A percentile compares a stretch with the other conserved stretches of the same genome.
These are phyloP conservation scores for Didymosphaeria variabile DNA, from an alignment of 2,329 filamentous ascomycete genomes.

Conservation along the genomic window DNA sequence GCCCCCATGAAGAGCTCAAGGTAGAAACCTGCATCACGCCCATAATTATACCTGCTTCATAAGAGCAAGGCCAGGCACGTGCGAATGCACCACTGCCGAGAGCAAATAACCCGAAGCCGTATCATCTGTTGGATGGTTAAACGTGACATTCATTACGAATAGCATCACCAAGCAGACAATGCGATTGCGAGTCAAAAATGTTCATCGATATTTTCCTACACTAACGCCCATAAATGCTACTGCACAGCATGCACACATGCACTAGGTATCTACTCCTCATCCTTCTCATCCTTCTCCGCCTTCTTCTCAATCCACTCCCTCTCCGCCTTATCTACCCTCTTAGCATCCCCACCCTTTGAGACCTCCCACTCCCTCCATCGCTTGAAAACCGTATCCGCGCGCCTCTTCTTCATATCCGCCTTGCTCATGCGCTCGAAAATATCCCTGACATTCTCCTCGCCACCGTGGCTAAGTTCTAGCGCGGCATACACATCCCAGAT, in stretches of 20 bases:
- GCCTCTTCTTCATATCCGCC: slow-evolving; percentile 75
- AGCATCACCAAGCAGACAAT: too few species aligned
- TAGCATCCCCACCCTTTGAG: slow-evolving; percentile 70
- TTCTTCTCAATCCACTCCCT: slow-evolving; percentile 71
- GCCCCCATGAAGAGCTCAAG: too few species aligned
- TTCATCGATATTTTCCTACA: neutral
- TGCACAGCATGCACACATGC: neutral
- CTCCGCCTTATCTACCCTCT: slow-evolving; percentile 75
- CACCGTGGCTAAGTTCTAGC: slow-evolving; percentile 72
- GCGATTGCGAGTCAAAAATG: neutral
- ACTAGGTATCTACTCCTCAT: neutral
- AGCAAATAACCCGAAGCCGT: too few species aligned
- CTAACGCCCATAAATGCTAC: neutral
- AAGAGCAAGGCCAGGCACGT: too few species aligned
- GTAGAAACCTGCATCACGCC: too few species aligned
- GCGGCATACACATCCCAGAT: slow-evolving; percentile 93
- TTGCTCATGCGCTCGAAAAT: slow-evolving; percentile 82
- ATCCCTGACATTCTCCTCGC: slow-evolving; percentile 70
- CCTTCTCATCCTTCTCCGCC: slow-evolving; percentile 9
- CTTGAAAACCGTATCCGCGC: slow-evolving; percentile 89
- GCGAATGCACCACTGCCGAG: too few species aligned
- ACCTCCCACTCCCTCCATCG: slow-evolving; percentile 92
- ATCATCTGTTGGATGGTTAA: too few species aligned
- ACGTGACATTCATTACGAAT: too few species aligned
- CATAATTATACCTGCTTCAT: too few species aligned